Evolutionary conservation across 805 yeast species (phyloP), one percentile per base, ranked within the genome.

Genomic region (Lipomyces chichibuensis): DNA sequence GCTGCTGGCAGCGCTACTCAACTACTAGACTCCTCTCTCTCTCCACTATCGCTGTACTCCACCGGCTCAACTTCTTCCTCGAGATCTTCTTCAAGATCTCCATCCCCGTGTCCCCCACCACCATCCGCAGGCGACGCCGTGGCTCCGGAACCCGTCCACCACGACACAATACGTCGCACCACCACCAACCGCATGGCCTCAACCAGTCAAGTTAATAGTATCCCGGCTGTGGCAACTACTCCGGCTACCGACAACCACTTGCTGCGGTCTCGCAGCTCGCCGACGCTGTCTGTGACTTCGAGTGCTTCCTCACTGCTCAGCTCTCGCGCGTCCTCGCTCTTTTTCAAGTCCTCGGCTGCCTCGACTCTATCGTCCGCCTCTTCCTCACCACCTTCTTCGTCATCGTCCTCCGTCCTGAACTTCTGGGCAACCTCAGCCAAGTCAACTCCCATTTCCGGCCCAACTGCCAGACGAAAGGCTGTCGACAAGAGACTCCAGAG

Each of bases 351-450:
- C 9, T 52, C 65, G 20, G 8, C 64, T 25, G 33, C 67, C 6
- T 62, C 69, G 17, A 60, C 61, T 17, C n/a, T 52, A 33, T 65
- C 71, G n/a, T 43, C 69, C 4, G n/a, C 62, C 6, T 57, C 63
- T 27, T 46, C 65, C 6, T 51, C 64, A 35, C 57, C 71, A 25
- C 60, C 65, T 13, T 56, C 69, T 20, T 67, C 71, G 23, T 56
- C 69, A 25, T 60, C 68, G 17, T 65, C 71, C 25, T 65, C 69
- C 11, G 61, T 64, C 17, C 39, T 55, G 54, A 60, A 56, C 20
- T 59, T 59, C 52, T 60, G 64, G 67, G 20, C 59, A 2, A 27
- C 59, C 6, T 57, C 69, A 7, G 8, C 65, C 25, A n/a, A 55
- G 51, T 35, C 59, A 5, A 7, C 9, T 23, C 23, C 54, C 20